Conservation (phyloP, 2,329 filamentous ascomycete species). For the Fusarium torreyae region DNA sequence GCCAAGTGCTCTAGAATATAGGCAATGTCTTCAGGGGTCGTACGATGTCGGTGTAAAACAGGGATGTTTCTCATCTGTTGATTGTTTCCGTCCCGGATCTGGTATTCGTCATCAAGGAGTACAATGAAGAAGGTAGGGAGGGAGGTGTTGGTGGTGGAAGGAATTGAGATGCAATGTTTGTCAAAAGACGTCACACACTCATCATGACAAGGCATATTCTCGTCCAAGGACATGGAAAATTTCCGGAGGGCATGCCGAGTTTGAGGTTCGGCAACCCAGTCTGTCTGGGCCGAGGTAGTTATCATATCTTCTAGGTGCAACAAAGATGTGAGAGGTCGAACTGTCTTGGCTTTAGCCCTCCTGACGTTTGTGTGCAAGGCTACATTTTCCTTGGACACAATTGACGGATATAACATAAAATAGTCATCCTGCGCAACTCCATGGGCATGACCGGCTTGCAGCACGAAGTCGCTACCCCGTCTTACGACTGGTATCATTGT, state of each 20-base stretch:
- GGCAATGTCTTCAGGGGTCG: neutral
- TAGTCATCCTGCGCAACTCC: constrained; percentile 16
- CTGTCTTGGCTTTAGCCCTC: neutral
- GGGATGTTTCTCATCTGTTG: neutral
- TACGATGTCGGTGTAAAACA: neutral
- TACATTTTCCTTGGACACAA: neutral
- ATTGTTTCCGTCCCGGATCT: neutral
- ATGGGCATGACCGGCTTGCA: constrained; percentile 27
- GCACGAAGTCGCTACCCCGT: neutral
- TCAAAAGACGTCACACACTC: neutral
- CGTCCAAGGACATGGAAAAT: neutral
- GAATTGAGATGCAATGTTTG: neutral
- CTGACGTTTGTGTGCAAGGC: neutral
- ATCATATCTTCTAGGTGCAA: neutral
- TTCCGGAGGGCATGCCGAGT: neutral
- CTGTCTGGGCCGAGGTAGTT: neutral
- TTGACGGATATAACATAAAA: constrained; percentile 16
- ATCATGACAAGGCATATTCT: neutral
- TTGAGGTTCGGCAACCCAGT: constrained; percentile 11
- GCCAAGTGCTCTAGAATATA: constrained; percentile 6
- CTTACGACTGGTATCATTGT: neutral
- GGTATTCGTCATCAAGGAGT: neutral
- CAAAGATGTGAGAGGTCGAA: neutral
- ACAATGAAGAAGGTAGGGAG: neutral
- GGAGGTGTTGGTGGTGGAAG: rapidly evolving